Evolutionary conservation across 2,329 filamentous ascomycete genomes (phyloP).

Genomic region (Aspergillus aculeatinus): DNA sequence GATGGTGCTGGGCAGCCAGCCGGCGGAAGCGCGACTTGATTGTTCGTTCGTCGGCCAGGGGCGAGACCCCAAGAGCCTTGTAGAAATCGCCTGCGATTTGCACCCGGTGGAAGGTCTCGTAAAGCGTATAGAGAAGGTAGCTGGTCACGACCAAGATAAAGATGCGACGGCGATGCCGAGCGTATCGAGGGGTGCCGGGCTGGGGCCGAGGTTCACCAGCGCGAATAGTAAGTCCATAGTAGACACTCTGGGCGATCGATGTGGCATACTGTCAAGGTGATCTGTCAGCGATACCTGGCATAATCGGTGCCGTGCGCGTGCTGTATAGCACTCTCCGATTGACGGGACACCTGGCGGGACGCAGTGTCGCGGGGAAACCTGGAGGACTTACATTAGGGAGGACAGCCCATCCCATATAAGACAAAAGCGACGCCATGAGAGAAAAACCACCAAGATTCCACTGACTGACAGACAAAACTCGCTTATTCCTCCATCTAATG

Average conservation of each 20-base stretch:
- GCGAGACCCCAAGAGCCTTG: slow-evolving; percentile 68
- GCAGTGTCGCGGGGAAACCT: background rate
- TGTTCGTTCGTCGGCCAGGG: slow-evolving; percentile 67
- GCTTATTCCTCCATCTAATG: background rate
- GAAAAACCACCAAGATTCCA: background rate
- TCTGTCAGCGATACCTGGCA: slow-evolving; percentile 9
- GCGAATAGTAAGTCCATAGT: slow-evolving; percentile 85
- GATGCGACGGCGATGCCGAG: slow-evolving; percentile 75
- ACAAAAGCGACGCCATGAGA: slow-evolving; percentile 49
- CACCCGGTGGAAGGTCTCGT: slow-evolving; percentile 83
- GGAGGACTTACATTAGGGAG: slow-evolving; percentile 55
- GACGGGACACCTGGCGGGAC: background rate
- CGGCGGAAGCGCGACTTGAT: slow-evolving; percentile 84
- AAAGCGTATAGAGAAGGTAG: slow-evolving; percentile 89
- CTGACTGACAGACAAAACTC: too few species aligned
- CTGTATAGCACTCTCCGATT: background rate
- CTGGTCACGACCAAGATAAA: slow-evolving; percentile 76
- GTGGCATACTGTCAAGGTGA: slow-evolving; percentile 64
- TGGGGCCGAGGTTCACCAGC: slow-evolving; percentile 79
- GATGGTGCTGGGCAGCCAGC: slow-evolving; percentile 68
- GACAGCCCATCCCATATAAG: slow-evolving; percentile 61
- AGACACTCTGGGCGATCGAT: slow-evolving; percentile 72
- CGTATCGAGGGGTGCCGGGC: slow-evolving; percentile 65
- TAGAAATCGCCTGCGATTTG: slow-evolving; percentile 75
- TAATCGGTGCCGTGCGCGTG: background rate